Conservation (phyloP, 495 filamentous ascomycete species). For the Penicillium longicatenatum region DNA sequence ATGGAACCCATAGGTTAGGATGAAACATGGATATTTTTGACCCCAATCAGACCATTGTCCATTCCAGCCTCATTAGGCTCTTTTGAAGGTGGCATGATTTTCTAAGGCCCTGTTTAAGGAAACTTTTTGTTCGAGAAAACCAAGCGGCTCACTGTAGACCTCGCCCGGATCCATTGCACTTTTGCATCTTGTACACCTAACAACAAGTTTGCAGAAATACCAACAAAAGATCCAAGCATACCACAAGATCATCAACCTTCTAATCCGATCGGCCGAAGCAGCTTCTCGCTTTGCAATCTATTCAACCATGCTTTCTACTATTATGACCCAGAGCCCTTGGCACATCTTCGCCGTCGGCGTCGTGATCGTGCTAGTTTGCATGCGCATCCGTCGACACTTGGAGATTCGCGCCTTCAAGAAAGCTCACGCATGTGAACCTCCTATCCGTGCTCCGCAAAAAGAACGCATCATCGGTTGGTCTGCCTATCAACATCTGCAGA, state of each 20-base stretch:
- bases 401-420: conserved; percentile 1
- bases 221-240: background rate
- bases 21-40: background rate
- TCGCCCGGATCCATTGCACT: background rate
- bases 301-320: background rate
- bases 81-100: background rate
- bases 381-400: background rate
- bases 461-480: background rate
- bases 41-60: background rate
- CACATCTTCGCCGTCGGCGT: background rate
- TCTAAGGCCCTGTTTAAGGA: background rate
- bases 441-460: background rate
- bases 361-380: background rate
- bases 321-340: background rate
- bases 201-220: background rate
- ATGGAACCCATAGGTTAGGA: background rate
- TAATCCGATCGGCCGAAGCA: background rate
- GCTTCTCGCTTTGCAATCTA: background rate
- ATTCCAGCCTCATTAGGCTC: background rate
- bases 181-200: background rate
- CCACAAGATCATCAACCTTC: background rate
- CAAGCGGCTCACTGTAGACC: background rate
- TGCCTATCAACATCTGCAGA: background rate
- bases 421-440: background rate
- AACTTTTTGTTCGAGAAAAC: background rate